A percentile compares a stretch with the other conserved stretches of the same genome.
phyloP scores from a whole-genome alignment of 2,329 filamentous ascomycete genomes.

The Talaromyces sp. region DNA sequence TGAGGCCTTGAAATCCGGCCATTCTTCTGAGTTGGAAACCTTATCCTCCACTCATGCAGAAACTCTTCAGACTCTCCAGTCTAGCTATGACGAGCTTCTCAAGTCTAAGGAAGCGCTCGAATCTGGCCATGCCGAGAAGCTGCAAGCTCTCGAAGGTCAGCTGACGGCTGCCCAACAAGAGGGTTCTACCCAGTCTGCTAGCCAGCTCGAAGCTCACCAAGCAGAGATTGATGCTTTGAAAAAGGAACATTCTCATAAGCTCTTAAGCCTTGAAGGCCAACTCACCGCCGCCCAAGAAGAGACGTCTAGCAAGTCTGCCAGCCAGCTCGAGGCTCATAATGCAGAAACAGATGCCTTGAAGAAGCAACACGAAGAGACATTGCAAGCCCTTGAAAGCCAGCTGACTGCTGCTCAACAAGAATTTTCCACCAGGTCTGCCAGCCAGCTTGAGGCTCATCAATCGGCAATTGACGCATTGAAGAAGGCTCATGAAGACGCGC shows the following conservation, averaged over 20 bases:
- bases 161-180: conserved; percentile 23
- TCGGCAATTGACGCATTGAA: conserved; percentile 34
- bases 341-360: conserved; percentile 34
- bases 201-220: conserved; percentile 20
- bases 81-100: conserved; percentile 33
- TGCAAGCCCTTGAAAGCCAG: conserved; percentile 22
- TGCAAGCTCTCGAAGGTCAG: conserved; percentile 27
- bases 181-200: neutral
- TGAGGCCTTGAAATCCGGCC: conserved; percentile 33
- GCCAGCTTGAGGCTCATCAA: conserved; percentile 20
- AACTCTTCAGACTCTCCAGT: conserved; percentile 32
- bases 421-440: neutral
- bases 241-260: neutral
- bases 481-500: conserved; percentile 33
- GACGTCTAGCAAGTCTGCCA: conserved; percentile 28
- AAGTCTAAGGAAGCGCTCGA: conserved; percentile 29
- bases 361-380: conserved; percentile 33
- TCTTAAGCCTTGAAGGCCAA: conserved; percentile 22
- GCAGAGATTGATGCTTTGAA: conserved; percentile 22
- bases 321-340: conserved; percentile 29
- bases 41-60: conserved; percentile 30
- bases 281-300: conserved; percentile 22
- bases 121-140: conserved; percentile 29
- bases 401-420: conserved; percentile 23
- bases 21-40: conserved; percentile 34